phyloP scores from a whole-genome alignment of 2,329 filamentous ascomycete genomes.

The Aspergillus hortae region DNA sequence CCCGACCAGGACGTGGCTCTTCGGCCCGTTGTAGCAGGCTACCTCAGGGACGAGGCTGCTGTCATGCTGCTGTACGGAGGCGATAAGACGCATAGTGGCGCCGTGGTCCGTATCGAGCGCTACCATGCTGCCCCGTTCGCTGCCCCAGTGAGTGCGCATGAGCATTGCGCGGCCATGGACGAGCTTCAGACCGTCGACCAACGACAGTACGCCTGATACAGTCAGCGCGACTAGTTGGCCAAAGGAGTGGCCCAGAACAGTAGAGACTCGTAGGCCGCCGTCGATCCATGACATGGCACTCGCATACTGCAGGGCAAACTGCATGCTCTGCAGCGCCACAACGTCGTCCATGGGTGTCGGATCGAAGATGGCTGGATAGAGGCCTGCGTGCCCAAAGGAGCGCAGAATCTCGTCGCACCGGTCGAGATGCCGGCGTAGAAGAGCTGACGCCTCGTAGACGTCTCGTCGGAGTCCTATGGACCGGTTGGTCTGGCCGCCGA shows the following conservation, averaged over 20 bases:
- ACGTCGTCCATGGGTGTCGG: neutral
- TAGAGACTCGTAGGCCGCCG: neutral
- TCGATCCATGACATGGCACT: neutral
- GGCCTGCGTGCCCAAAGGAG: neutral
- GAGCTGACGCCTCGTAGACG: neutral
- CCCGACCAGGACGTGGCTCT: neutral
- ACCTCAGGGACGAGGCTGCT: neutral
- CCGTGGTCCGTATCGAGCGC: neutral
- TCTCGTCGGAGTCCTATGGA: neutral
- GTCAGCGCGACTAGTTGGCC: neutral
- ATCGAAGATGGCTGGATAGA: neutral
- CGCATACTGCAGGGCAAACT: neutral
- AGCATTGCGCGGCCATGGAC: neutral
- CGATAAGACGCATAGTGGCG: no score
- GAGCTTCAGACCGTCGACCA: neutral
- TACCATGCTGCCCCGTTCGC: neutral
- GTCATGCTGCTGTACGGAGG: neutral
- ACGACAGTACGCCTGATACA: neutral
- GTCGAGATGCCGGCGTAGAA: neutral
- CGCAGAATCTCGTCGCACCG: neutral
- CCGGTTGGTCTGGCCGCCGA: neutral
- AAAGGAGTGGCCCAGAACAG: neutral
- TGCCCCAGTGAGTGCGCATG: neutral
- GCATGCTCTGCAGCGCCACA: neutral
- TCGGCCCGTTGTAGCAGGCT: neutral